A percentile compares a stretch with the other conserved stretches of the same genome.
Conservation (phyloP, 495 filamentous ascomycete genomes). For the Neurospora tetraspora region DNA sequence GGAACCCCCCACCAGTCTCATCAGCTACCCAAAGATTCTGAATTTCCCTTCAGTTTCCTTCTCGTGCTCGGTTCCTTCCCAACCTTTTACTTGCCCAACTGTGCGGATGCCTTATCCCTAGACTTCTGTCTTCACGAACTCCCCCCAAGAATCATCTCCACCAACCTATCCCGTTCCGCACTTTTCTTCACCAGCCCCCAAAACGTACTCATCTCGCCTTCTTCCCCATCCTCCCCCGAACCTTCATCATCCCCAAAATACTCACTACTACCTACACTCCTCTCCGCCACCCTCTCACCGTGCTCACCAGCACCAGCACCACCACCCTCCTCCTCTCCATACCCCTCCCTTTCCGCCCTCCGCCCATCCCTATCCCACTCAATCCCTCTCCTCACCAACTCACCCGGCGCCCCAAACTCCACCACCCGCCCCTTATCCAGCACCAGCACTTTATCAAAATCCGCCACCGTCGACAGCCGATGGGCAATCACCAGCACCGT, state of each 20-base stretch:
- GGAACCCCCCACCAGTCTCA: not conserved
- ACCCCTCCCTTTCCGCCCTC: not conserved
- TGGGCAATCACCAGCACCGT: slow-evolving; percentile 76
- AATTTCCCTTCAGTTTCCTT: not conserved
- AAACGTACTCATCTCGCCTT: slow-evolving; percentile 15
- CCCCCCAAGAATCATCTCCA: slow-evolving; percentile 12
- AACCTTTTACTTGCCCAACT: not conserved
- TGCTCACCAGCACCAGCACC: not conserved
- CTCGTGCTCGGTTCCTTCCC: not conserved
- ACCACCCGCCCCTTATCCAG: slow-evolving; percentile 49
- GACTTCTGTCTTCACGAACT: not conserved
- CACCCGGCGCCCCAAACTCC: slow-evolving; percentile 33
- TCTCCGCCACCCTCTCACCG: not conserved
- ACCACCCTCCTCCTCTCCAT: not conserved
- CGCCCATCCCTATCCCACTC: not conserved
- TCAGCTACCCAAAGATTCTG: not conserved
- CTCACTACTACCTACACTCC: not conserved
- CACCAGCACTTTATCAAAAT: slow-evolving; percentile 61
- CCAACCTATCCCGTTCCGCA: slow-evolving; percentile 15
- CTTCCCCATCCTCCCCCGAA: not conserved
- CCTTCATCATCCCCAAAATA: not conserved
- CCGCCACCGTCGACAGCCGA: slow-evolving; percentile 58
- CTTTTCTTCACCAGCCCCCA: slow-evolving; percentile 21
- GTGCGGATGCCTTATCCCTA: not conserved
- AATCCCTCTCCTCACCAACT: slow-evolving; percentile 14